phyloP scores from a whole-genome alignment of 1,284 basidiomycete species.

The Puccinia horiana region DNA sequence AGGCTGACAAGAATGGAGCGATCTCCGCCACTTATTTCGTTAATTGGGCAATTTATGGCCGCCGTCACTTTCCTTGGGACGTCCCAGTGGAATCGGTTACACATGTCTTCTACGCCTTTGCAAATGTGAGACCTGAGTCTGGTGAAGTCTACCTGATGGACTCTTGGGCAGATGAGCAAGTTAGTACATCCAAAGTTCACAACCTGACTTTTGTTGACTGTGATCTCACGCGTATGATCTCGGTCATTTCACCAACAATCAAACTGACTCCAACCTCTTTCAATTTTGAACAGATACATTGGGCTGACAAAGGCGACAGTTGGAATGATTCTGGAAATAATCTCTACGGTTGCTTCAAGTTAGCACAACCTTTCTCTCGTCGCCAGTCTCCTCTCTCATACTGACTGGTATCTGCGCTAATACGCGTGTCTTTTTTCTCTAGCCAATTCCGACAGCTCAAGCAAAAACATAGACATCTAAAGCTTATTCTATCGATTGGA shows the following conservation, averaged over 20 bases:
- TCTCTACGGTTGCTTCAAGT: slow-evolving; percentile 58
- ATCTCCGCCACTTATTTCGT: slow-evolving; percentile 52
- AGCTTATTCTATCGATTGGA: slow-evolving; percentile 58
- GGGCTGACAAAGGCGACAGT: slow-evolving; percentile 55
- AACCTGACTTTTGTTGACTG: not conserved
- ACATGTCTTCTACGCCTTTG: slow-evolving; percentile 59
- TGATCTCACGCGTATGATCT: not conserved
- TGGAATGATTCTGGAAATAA: slow-evolving; percentile 55
- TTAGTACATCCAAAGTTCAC: slow-evolving; percentile 6
- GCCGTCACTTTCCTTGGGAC: slow-evolving; percentile 55
- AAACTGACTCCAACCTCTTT: not conserved
- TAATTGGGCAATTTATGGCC: slow-evolving; percentile 58
- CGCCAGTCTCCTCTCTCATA: not conserved
- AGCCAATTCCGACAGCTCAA: slow-evolving; percentile 54
- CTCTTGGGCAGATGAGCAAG: slow-evolving; percentile 57
- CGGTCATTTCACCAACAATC: not conserved
- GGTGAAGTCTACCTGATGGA: slow-evolving; percentile 58
- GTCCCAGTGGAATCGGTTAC: slow-evolving; percentile 55
- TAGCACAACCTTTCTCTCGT: slow-evolving; percentile 24
- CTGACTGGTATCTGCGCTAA: not conserved
- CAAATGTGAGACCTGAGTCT: slow-evolving; percentile 57
- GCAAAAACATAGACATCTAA: slow-evolving; percentile 56
- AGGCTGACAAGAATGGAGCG: slow-evolving; percentile 22
- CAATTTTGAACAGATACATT: slow-evolving; percentile 54
- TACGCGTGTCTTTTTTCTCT: not conserved